Percentiles rank a stretch among this genome's conserved stretches.
These are phyloP conservation scores for Phytophthora foliorum DNA, from an alignment of 352 stramenopile species.

Conservation along the genomic window DNA sequence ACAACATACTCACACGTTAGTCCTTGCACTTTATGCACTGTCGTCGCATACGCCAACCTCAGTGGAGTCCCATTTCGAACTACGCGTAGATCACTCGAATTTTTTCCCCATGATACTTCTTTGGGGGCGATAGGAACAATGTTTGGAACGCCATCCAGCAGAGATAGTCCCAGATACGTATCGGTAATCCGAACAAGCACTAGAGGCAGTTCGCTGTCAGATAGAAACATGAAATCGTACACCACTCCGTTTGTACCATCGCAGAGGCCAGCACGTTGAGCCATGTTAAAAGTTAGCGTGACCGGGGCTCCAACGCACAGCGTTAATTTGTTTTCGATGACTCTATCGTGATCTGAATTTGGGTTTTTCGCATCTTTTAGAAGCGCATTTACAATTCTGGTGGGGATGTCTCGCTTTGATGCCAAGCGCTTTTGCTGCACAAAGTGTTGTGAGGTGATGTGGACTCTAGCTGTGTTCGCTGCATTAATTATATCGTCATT, in stretches of 20 bases:
- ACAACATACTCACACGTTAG: background rate
- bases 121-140: constrained; percentile 3
- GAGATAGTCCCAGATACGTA: background rate
- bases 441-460: background rate
- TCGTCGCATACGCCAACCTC: constrained; percentile 1
- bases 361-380: background rate
- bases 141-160: background rate
- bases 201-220: background rate
- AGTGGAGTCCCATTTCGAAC: background rate
- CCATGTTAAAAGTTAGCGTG: background rate
- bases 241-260: background rate
- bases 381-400: background rate
- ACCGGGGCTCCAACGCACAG: background rate
- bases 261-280: background rate
- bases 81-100: background rate
- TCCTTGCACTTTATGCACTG: constrained; percentile 7
- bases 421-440: constrained; percentile 1
- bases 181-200: background rate
- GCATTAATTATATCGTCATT: background rate
- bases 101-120: background rate
- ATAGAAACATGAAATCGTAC: background rate
- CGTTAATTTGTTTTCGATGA: background rate
- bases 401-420: background rate
- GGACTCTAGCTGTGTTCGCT: background rate
- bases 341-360: background rate